Evolutionary conservation across 2,329 filamentous ascomycete species (phyloP).

Genomic region (Tolypocladium sp.): DNA sequence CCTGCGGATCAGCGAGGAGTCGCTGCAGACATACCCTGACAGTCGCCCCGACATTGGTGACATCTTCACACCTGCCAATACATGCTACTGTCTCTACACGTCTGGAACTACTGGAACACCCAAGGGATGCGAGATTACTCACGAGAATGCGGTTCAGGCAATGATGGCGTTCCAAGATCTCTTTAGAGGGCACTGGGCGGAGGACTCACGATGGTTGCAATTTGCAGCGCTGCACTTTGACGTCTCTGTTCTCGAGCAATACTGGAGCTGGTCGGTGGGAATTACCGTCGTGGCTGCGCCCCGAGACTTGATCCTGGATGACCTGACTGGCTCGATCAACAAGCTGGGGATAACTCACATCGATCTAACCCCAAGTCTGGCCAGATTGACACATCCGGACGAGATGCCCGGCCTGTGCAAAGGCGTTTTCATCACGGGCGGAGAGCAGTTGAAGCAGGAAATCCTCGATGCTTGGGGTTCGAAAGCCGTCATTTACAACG

Average conservation of each 20-base stretch:
- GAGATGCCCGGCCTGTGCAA: constrained; percentile 71
- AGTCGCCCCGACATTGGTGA: constrained; percentile 3
- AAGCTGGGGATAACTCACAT: constrained; percentile 76
- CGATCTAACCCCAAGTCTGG: constrained; percentile 82
- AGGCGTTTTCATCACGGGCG: constrained; percentile 89
- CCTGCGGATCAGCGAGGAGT: constrained; percentile 20
- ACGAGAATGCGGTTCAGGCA: constrained; percentile 81
- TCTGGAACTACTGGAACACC: constrained; percentile 81
- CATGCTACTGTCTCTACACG: constrained; percentile 79
- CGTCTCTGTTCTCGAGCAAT: constrained; percentile 86
- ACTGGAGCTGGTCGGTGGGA: constrained; percentile 90
- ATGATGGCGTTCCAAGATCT: constrained; percentile 79
- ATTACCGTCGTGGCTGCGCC: constrained; percentile 77
- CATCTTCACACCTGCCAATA: constrained; percentile 34
- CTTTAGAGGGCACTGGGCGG: constrained; percentile 66
- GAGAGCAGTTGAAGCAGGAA: constrained; percentile 80
- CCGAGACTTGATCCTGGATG: constrained; percentile 76
- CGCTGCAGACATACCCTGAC: constrained; percentile 15
- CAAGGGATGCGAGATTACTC: constrained; percentile 81
- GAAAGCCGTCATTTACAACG: constrained; percentile 77
- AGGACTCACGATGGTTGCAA: constrained; percentile 72
- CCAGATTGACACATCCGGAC: constrained; percentile 66
- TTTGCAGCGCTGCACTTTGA: constrained; percentile 95
- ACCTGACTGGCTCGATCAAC: constrained; percentile 65
- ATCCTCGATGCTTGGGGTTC: constrained; percentile 82